These are phyloP conservation scores for Pisolithus orientalis DNA, from an alignment of 768 basidiomycete genomes.

Conservation along the genomic window DNA sequence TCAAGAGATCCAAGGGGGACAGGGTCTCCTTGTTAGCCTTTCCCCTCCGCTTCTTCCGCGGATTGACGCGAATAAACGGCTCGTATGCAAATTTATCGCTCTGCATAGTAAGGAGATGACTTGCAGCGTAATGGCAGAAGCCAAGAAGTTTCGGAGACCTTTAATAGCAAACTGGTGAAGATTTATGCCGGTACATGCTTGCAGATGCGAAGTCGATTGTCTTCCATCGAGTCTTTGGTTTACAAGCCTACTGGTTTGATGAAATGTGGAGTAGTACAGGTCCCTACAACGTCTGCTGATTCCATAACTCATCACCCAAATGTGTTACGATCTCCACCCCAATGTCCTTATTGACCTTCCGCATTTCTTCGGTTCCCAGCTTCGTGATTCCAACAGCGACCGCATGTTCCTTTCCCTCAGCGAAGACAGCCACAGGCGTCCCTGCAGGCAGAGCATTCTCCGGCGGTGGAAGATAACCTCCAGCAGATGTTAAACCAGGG, in stretches of 20 bases:
- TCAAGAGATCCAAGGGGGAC: slow-evolving; percentile 34
- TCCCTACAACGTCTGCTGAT: slow-evolving; percentile 49
- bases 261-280: background rate
- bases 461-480: slow-evolving; percentile 78
- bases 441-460: slow-evolving; percentile 61
- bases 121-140: background rate
- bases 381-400: slow-evolving; percentile 82
- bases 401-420: slow-evolving; percentile 94
- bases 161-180: too few relatives aligned
- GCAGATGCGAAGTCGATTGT: too few relatives aligned
- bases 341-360: slow-evolving; percentile 81
- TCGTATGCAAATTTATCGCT: slow-evolving; percentile 32
- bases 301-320: slow-evolving; percentile 89
- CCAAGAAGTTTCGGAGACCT: background rate
- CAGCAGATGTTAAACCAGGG: slow-evolving; percentile 90
- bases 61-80: slow-evolving; percentile 45
- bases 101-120: slow-evolving; percentile 11
- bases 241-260: too few relatives aligned
- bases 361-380: slow-evolving; percentile 84
- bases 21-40: slow-evolving; percentile 26
- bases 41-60: slow-evolving; percentile 46
- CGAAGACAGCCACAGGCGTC: slow-evolving; percentile 82
- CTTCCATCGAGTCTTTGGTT: too few relatives aligned
- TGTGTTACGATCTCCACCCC: slow-evolving; percentile 85
- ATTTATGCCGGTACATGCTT: too few relatives aligned